A percentile compares a stretch with the other conserved stretches of the same genome.
Conservation (phyloP, 352 stramenopile genomes). For the Phytophthora agathidicida region DNA sequence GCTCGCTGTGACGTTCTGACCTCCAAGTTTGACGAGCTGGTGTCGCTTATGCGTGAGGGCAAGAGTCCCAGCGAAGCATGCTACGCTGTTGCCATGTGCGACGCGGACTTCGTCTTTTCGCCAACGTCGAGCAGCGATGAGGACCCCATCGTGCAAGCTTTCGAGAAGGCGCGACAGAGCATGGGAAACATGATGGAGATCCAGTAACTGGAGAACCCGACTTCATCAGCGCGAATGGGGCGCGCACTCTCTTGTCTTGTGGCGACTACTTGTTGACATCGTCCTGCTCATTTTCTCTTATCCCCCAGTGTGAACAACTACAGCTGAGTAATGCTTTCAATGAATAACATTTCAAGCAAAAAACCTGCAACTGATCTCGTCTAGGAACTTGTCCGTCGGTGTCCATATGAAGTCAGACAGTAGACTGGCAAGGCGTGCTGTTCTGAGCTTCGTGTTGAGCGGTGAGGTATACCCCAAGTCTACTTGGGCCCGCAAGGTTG, state of each 20-base stretch:
- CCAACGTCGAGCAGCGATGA: conserved; percentile 21
- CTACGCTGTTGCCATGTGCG: conserved; percentile 60
- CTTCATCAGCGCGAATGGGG: conserved; percentile 13
- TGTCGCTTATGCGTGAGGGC: conserved; percentile 56
- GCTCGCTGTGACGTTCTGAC: conserved; percentile 70
- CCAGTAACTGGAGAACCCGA: conserved; percentile 35
- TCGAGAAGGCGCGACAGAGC: conserved; percentile 34
- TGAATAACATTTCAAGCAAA: conserved; percentile 24
- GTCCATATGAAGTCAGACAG: conserved; percentile 36
- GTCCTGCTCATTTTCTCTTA: conserved; percentile 16
- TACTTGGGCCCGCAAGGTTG: conserved; percentile 29
- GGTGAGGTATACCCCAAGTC: conserved; percentile 57
- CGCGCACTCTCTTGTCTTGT: conserved; percentile 13
- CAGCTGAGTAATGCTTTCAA: conserved; percentile 14
- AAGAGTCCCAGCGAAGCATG: conserved; percentile 72
- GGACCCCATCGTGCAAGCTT: conserved; percentile 27
- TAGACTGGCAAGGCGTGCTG: conserved; percentile 19
- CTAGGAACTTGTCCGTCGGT: conserved; percentile 18
- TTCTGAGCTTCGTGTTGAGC: conserved; percentile 53
- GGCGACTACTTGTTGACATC: conserved; percentile 16
- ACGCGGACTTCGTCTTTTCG: conserved; percentile 42
- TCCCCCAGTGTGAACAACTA: conserved; percentile 4
- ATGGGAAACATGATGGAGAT: conserved; percentile 52
- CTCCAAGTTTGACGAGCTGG: conserved; percentile 79
- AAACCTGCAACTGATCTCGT: conserved; percentile 37